Base-by-base conservation (phyloP, 73 alveolate genomes). In the Stentor roeselii region DNA sequence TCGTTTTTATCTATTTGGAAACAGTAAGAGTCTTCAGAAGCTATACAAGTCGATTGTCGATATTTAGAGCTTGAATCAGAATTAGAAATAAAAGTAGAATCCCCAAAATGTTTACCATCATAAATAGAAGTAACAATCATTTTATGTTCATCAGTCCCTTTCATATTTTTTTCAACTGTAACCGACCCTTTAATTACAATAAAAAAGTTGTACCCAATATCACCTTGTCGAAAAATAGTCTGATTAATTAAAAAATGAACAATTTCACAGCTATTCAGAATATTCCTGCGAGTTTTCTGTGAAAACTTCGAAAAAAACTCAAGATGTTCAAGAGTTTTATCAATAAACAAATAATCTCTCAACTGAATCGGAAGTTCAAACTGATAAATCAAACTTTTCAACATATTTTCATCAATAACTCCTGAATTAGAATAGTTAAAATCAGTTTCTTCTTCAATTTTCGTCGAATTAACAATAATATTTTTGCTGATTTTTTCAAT, bases 171-270 rank as follows among this genome's bases (percentile, higher is more conserved):
- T 11, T 11, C 21, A 50, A 50, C 21, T 11, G 6, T 50, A 50
- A 50, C 67, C 6, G 67, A 50, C 21, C 80, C 80, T 67, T 32
- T 0, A 67, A 67, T 32, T 1, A 67, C 34, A 0, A 67, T 40
- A 2, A 27, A 67, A 15, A 67, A 21, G 27, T 14, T 67, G 14
- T 67, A 36, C 80, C 80, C 80, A 27, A 27, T 21, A 67, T 67
- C 80, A 14, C 80, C 80, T 67, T 67, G 80, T 21, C 34, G 21
- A 67, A 67, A 67, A n/a, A 67, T 34, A 30, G 37, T 2, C 41
- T 21, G 15, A 27, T 40, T 40, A 21, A 40, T 14, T 21, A 14
- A 40, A 34, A 0, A 67, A 34, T 34, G 41, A 67, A 11, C 41
- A 1, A 67, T 21, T 2, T 67, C 41, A n/a, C 42, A 67, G 14